Base-by-base conservation (phyloP, 495 filamentous ascomycete species). In the Articulospora tetracladia region DNA sequence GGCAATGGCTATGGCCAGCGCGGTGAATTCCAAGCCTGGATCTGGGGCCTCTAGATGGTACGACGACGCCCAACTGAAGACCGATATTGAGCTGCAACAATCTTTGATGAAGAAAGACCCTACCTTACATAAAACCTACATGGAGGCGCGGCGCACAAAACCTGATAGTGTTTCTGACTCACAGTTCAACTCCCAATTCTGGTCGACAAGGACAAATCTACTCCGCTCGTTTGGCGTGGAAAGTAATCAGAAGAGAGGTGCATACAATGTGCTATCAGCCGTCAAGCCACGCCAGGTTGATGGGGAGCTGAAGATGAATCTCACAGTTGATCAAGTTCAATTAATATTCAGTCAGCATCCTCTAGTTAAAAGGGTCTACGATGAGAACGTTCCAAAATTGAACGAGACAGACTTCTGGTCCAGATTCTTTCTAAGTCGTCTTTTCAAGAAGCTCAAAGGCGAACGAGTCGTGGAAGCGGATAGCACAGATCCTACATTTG, bases 311-410 rank as follows among this genome's bases (percentile, higher is more conserved):
- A 90, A 88, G 71, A 76, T 98, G 63, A 92, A 87, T 69, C 86
- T 98, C 52, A 92, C 83, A 68, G 88, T 91, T 60, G 94, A 97
- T 73, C 93, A 97, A 70, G 91, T 97, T 57, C 86, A 91, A 68
- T 81, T 95, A 59, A 94, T 98, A 57, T 93, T 98, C 71, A 83
- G 83, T 50, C 93, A 97, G 70, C 92, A 98, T 72, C 91, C 94
- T 12, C 79, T 98, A 10, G 89, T 98, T 53, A 90, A 89, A 69
- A 83, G 85, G 12, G 92, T 94, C 8, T 98, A 96, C 69, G 92
- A 98, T 66, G 92, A 97, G 65, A 90, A 89, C 66, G 92, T 97
- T 6, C 95, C 94, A 2, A 90, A 89, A 59, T 68, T 96, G 25
- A 81, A 75, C 44, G 90, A 95, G 67, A 78, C 80, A 56, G 85